Evolutionary conservation across 495 filamentous ascomycete genomes (phyloP), one percentile per base, ranked within the genome.

Genomic region (Podospora pseudoanserina): DNA sequence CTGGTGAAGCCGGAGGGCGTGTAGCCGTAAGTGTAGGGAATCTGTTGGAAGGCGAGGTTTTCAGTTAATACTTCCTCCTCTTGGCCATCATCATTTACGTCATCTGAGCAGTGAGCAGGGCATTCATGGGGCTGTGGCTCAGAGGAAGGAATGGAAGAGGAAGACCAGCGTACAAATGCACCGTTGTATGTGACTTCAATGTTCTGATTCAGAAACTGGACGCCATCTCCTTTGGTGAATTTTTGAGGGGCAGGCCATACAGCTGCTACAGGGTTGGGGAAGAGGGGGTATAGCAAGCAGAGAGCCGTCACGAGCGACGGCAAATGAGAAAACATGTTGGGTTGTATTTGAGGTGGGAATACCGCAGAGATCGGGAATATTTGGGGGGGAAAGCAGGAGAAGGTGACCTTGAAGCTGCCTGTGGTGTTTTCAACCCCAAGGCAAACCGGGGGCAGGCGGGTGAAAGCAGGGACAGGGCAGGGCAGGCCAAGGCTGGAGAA

Each of bases 191-290:
- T 84, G 63, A 90, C 78, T 18, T 79, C 49, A 15, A 89, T 75
- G 65, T 80, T 75, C 23, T 83, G 75, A 57, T 80, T 74, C 65
- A 91, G 85, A 80, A 84, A 91, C 49, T 90, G 68, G 19, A 83
- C 80, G 4, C 80, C 79, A 67, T 78, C 79, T 9, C 88, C 88
- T 65, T 79, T 83, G 62, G 78, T 80, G 71, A 84, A 82, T 60
- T 72, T 80, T 55, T 75, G 70, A 13, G 88, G 88, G 7, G 84
- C 77, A 3, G 88, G 88, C 88, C 88, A 90, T 63, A 90, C 75
- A 1, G 88, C 88, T 7, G 72, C 70, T 39, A 68, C 80, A 16
- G 77, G 74, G 11, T 60, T 23, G 39, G 79, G 66, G 62, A 77
- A 13, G 39, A 49, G 39, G 39, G 74, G 67, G 80, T 66, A 58